These are phyloP conservation scores for Cystofilobasidium capitatum DNA, from an alignment of 768 basidiomycete genomes.

Conservation along the genomic window DNA sequence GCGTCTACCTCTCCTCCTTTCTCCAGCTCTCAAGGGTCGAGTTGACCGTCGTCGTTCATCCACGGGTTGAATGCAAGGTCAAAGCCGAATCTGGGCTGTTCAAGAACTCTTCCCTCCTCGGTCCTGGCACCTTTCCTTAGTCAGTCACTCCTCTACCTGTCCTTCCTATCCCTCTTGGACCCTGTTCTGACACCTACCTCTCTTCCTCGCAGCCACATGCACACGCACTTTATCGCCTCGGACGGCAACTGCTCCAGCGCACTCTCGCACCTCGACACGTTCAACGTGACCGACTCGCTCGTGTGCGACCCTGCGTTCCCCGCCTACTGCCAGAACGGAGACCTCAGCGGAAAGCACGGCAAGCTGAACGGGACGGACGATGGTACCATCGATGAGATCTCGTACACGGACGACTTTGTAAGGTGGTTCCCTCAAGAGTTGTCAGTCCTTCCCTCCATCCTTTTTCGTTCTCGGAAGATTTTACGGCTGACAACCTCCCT, in stretches of 20 bases:
- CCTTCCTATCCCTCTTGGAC: too few relatives aligned
- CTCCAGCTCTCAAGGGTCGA: too few relatives aligned
- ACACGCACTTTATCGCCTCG: constrained; percentile 1
- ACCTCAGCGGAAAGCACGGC: constrained; percentile 17
- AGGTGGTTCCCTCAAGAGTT: neutral
- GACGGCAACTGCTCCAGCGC: neutral
- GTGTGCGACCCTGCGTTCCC: constrained; percentile 13
- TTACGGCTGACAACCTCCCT: neutral
- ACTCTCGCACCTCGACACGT: neutral
- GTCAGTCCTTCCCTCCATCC: neutral
- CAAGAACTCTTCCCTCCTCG: neutral
- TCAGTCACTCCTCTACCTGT: neutral
- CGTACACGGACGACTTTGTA: constrained; percentile 7
- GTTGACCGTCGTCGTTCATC: neutral
- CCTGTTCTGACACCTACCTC: too few relatives aligned
- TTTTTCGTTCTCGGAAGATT: neutral
- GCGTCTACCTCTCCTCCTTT: neutral
- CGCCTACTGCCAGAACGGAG: constrained; percentile 5
- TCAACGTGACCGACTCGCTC: neutral
- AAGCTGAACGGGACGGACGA: neutral
- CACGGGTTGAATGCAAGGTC: neutral
- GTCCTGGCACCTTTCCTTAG: neutral
- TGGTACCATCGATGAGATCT: neutral
- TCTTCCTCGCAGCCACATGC: constrained; percentile 8
- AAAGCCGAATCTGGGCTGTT: neutral